Evolutionary conservation across 2,329 filamentous ascomycete genomes (phyloP).

Genomic region (Bipolaris bicolor): DNA sequence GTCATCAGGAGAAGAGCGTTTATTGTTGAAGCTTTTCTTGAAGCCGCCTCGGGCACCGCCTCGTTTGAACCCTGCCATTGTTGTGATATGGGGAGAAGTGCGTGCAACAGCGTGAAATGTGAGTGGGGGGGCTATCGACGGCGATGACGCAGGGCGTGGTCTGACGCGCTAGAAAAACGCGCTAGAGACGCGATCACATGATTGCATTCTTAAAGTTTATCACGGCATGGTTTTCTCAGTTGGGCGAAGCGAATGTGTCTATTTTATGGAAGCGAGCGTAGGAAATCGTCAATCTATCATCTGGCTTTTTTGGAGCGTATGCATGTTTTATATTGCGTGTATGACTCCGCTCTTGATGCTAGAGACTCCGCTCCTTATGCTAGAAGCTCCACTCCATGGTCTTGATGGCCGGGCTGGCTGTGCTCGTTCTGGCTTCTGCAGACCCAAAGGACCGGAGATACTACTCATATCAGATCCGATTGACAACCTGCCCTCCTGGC

Average conservation of each 20-base stretch:
- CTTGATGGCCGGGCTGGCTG: constrained; percentile 30
- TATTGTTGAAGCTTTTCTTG: constrained; percentile 34
- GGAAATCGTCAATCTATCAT: neutral
- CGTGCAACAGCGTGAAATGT: neutral
- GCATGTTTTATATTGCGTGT: constrained; percentile 15
- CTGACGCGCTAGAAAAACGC: constrained; percentile 18
- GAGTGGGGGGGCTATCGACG: neutral
- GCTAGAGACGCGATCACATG: constrained; percentile 28
- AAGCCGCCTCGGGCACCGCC: constrained; percentile 23
- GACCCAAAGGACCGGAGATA: constrained; percentile 24
- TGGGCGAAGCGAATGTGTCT: neutral
- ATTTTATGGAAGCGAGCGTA: constrained; percentile 2
- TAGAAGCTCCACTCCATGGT: constrained; percentile 38
- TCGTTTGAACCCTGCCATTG: constrained; percentile 27
- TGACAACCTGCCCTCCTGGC: constrained; percentile 12
- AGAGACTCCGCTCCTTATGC: constrained; percentile 13
- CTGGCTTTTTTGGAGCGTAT: neutral
- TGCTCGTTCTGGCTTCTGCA: constrained; percentile 25
- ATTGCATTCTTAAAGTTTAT: neutral
- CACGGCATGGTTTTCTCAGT: no score
- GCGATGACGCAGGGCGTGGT: constrained; percentile 13
- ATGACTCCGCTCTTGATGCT: constrained; percentile 8
- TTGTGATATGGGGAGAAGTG: neutral
- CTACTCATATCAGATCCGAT: constrained; percentile 14
- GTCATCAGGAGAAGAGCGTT: constrained; percentile 29